Evolutionary conservation across 2,329 filamentous ascomycete genomes (phyloP).

Genomic region (Aspergillus transmontanensis): DNA sequence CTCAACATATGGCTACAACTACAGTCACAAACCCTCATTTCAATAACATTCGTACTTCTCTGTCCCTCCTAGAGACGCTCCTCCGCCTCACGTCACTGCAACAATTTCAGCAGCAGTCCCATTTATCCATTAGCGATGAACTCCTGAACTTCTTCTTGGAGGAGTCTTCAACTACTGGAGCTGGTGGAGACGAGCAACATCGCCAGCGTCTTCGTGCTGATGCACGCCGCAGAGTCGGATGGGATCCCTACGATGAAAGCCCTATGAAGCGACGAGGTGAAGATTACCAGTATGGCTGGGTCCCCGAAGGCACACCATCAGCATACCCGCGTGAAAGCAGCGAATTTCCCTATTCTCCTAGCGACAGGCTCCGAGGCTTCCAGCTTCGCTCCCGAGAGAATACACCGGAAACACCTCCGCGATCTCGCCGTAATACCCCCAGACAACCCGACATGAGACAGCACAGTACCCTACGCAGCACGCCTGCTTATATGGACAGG

Average conservation of each 20-base stretch:
- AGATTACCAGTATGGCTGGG: constrained; percentile 60
- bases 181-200: constrained; percentile 63
- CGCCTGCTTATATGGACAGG: constrained; percentile 24
- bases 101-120: constrained; percentile 86
- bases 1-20: constrained; percentile 23
- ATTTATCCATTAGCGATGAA: constrained; percentile 87
- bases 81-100: constrained; percentile 84
- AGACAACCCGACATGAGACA: constrained; percentile 22
- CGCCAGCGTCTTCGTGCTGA: constrained; percentile 63
- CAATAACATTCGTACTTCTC: constrained; percentile 62
- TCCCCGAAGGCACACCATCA: constrained; percentile 26
- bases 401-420: constrained; percentile 34
- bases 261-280: constrained; percentile 68
- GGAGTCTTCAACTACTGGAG: constrained; percentile 67
- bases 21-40: constrained; percentile 52
- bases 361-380: constrained; percentile 26
- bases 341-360: constrained; percentile 32
- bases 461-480: constrained; percentile 25
- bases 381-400: constrained; percentile 36
- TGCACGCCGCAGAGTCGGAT: constrained; percentile 65
- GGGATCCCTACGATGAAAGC: constrained; percentile 72
- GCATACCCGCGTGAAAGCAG: constrained; percentile 25
- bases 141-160: constrained; percentile 84
- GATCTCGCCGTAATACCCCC: constrained; percentile 25
- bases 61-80: constrained; percentile 85